Base-by-base conservation (phyloP, 1,284 basidiomycete species). In the Lentinula novae-zelandiae region DNA sequence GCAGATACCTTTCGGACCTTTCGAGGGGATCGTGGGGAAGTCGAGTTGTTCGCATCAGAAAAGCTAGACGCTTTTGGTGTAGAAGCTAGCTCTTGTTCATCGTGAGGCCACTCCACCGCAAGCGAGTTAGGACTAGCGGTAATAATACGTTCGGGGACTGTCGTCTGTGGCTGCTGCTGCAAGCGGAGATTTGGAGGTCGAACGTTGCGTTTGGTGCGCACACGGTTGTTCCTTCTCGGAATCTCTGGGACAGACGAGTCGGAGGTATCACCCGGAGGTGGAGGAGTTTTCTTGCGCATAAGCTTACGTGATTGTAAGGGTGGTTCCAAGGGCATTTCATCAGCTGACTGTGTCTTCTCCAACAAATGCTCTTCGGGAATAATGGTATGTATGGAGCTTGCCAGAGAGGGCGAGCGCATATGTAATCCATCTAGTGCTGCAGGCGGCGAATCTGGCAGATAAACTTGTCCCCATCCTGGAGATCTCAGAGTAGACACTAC, bases 11-110 rank as follows among this genome's bases (percentile, higher is more conserved):
- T 76, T 17, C 73, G 72, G 27, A 67, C 53, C 12, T 20, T 46
- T 46, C 74, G 65, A 42, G 76, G 68, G 4, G 79, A 73, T 33
- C 68, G 69, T 40, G 71, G 74, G 13, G 72, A 74, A 33, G 69
- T 67, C n/a, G 61, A 60, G 34, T 63, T 69, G 5, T 71, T 69
- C 12, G 67, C 66, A 40, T 78, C 77, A 66, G 42, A 17, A 15
- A 88, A 87, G 10, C 68, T 76, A 15, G 75, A 68, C 36, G 81
- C 82, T 58, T 75, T 82, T 2, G 88, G 89, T 7, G 88, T 90
- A 52, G 75, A 74, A 12, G 75, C 69, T 52, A 66, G 60, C 31
- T 88, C 85, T 38, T 73, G 71, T 8, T 84, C 84, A 13, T 61
- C 60, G n/a, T 80, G 78, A 40, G 79, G 76, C 76, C 79, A 82